Conservation (phyloP, 140 eudicot genomes). For the Senecio squalidus region DNA sequence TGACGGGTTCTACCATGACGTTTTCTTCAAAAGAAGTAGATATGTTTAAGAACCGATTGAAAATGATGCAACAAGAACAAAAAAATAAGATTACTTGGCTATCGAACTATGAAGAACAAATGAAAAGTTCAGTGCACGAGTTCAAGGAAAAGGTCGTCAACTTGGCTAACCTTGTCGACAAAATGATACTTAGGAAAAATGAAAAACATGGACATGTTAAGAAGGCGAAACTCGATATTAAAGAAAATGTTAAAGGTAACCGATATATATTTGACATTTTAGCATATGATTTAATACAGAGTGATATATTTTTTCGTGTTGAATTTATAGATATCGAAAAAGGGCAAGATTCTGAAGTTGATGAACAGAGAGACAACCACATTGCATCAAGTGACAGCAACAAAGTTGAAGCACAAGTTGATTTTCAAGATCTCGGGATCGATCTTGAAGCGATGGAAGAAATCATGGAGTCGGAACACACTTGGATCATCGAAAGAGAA, state of each 20-base stretch:
- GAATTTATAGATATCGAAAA: background rate
- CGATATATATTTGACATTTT: background rate
- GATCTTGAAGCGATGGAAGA: background rate
- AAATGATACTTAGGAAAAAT: background rate
- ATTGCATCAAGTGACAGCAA: background rate
- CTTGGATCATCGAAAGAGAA: background rate
- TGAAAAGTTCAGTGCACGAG: background rate
- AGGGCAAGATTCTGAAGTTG: background rate
- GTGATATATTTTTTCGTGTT: background rate
- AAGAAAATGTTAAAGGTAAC: conserved; percentile 7
- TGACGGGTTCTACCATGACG: background rate
- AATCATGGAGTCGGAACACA: background rate
- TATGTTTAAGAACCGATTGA: background rate
- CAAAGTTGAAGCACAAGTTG: background rate
- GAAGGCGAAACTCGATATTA: background rate
- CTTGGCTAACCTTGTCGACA: conserved; percentile 12
- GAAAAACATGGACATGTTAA: conserved; percentile 10
- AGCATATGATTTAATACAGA: background rate
- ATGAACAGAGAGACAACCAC: background rate
- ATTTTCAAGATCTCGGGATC: background rate
- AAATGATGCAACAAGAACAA: conserved; percentile 10
- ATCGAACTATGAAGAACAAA: conserved; percentile 13
- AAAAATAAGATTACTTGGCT: background rate
- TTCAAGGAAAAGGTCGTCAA: background rate
- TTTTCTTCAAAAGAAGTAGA: background rate